A percentile compares a stretch with the other conserved stretches of the same genome.
Conservation (phyloP, 257 asterid genomes). For the Solanum chaucha region DNA sequence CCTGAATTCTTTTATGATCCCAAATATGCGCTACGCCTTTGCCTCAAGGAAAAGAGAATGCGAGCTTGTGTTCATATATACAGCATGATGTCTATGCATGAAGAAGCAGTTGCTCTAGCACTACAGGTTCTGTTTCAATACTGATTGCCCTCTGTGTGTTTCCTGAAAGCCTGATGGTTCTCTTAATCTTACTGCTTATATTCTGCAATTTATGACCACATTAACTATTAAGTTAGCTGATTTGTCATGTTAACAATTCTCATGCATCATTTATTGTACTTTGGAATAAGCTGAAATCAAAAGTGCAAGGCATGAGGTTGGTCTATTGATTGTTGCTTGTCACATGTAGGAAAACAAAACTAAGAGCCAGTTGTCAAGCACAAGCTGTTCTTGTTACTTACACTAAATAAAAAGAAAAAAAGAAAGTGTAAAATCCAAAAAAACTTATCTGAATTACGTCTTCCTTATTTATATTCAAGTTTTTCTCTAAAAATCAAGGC, state of each 20-base stretch:
- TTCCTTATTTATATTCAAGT: neutral
- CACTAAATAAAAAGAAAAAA: neutral
- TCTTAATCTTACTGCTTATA: neutral
- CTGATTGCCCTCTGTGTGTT: conserved; percentile 1
- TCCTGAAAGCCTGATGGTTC: neutral
- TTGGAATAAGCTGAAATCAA: neutral
- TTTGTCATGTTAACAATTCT: neutral
- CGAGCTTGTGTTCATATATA: conserved; percentile 96
- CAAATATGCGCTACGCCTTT: conserved; percentile 92
- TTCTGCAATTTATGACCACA: neutral
- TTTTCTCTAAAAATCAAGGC: neutral
- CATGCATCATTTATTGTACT: neutral
- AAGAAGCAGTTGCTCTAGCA: conserved; percentile 98
- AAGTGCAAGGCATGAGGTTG: neutral
- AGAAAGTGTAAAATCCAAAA: neutral
- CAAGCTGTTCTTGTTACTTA: neutral
- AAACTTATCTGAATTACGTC: neutral
- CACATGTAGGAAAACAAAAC: neutral
- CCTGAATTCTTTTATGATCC: conserved; percentile 94
- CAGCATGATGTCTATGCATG: conserved; percentile 99
- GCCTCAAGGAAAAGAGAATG: conserved; percentile 80
- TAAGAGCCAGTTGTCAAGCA: neutral
- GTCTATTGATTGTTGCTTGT: neutral
- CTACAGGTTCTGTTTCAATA: conserved; percentile 45
- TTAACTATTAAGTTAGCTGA: neutral